A percentile compares a stretch with the other conserved stretches of the same genome.
Conservation (phyloP, 257 asterid genomes). For the Nicotiana otophora region DNA sequence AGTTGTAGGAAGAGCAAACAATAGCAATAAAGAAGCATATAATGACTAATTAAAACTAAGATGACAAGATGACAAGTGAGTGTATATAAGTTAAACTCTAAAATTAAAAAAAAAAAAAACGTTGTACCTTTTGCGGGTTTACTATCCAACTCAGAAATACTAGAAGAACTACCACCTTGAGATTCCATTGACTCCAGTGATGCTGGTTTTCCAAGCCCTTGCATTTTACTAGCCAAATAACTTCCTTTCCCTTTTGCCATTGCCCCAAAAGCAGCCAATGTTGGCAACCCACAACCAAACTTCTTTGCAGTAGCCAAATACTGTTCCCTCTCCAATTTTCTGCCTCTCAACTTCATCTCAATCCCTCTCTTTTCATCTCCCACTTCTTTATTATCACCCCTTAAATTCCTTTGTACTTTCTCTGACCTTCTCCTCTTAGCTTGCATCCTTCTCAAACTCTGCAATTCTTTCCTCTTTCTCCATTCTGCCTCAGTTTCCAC, state of each 20-base stretch:
- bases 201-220: constrained; percentile 22
- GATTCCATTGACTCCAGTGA: constrained; percentile 65
- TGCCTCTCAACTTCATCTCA: constrained; percentile 50
- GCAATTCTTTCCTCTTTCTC: constrained; percentile 89
- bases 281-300: constrained; percentile 27
- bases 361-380: constrained; percentile 55
- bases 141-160: constrained; percentile 52
- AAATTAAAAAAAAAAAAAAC: too few relatives aligned
- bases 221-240: constrained; percentile 21
- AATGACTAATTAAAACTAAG: background rate
- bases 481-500: constrained; percentile 80
- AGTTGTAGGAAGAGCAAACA: background rate
- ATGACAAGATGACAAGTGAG: too few relatives aligned
- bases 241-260: constrained; percentile 45
- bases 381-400: constrained; percentile 31
- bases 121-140: constrained; percentile 65
- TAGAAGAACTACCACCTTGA: constrained; percentile 62
- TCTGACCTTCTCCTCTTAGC: constrained; percentile 88
- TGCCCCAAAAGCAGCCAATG: constrained; percentile 27
- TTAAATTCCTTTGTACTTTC: constrained; percentile 55
- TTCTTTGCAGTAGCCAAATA: constrained; percentile 35
- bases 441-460: constrained; percentile 80
- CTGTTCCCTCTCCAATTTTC: constrained; percentile 50
- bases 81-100: background rate
- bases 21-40: background rate